A percentile compares a stretch with the other conserved stretches of the same genome.
Conservation (phyloP, 768 basidiomycete species). For the Russula griseocarnosa region DNA sequence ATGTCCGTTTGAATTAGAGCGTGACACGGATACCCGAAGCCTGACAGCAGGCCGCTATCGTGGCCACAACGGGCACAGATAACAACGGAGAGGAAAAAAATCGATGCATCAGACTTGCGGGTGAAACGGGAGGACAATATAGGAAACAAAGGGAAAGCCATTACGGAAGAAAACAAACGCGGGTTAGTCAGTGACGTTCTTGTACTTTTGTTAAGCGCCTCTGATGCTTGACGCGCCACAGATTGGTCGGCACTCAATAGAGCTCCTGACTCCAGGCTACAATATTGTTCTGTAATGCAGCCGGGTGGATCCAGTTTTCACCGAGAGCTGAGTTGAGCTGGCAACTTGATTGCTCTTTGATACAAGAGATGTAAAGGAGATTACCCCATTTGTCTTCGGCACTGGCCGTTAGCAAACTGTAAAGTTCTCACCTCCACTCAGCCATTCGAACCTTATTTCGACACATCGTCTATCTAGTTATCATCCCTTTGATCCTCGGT, state of each 20-base stretch:
- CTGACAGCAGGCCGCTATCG: not conserved
- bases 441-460: conserved; percentile 57
- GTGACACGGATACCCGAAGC: not conserved
- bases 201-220: not conserved
- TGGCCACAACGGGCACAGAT: not conserved
- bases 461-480: conserved; percentile 26
- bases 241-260: not conserved
- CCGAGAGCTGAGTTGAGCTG: too few relatives aligned
- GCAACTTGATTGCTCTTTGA: too few relatives aligned
- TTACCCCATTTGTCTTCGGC: conserved; percentile 13
- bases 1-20: not conserved
- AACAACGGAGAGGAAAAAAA: not conserved
- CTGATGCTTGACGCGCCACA: not conserved
- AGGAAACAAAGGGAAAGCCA: conserved; percentile 33
- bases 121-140: conserved; percentile 16
- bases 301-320: too few relatives aligned
- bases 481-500: conserved; percentile 32
- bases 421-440: conserved; percentile 33
- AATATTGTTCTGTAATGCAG: too few relatives aligned
- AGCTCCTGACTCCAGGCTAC: too few relatives aligned
- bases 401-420: conserved; percentile 37
- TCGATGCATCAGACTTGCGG: not conserved
- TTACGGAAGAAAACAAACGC: conserved; percentile 27
- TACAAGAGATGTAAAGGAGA: too few relatives aligned
- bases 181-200: not conserved